These are phyloP conservation scores for Collybia mongolica DNA, from an alignment of 768 basidiomycete species.

Conservation along the genomic window DNA sequence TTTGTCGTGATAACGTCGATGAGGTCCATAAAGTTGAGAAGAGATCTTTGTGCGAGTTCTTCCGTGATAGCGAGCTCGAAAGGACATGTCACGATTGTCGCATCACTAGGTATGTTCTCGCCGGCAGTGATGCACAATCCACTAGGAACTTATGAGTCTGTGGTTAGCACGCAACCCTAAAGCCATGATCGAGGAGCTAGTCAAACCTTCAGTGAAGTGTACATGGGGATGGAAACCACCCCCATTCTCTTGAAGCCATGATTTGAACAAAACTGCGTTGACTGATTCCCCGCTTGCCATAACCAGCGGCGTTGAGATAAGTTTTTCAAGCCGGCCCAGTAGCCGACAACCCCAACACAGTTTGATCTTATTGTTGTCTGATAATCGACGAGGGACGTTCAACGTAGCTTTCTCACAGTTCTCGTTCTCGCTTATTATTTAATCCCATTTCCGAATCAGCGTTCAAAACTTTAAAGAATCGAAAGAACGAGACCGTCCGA, in stretches of 20 bases:
- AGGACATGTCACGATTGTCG: slow-evolving; percentile 64
- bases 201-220: slow-evolving; percentile 45
- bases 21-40: slow-evolving; percentile 37
- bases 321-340: no score
- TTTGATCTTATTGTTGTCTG: not conserved
- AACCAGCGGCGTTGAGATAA: not conserved
- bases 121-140: slow-evolving; percentile 54
- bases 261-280: slow-evolving; percentile 28
- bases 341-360: not conserved
- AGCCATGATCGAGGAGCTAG: not conserved
- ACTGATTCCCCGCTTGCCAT: slow-evolving; percentile 18
- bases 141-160: slow-evolving; percentile 28
- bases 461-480: no score
- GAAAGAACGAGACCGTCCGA: no score
- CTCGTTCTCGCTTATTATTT: no score
- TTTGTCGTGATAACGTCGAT: slow-evolving; percentile 19
- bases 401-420: no score
- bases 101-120: slow-evolving; percentile 45
- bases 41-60: slow-evolving; percentile 39
- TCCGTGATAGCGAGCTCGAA: slow-evolving; percentile 64
- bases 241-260: slow-evolving; percentile 50
- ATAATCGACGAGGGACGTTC: no score
- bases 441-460: no score
- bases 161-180: slow-evolving; percentile 1
- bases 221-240: slow-evolving; percentile 51